Evolutionary conservation across 441 rosid species (phyloP).

Genomic region (Breynia disticha): DNA sequence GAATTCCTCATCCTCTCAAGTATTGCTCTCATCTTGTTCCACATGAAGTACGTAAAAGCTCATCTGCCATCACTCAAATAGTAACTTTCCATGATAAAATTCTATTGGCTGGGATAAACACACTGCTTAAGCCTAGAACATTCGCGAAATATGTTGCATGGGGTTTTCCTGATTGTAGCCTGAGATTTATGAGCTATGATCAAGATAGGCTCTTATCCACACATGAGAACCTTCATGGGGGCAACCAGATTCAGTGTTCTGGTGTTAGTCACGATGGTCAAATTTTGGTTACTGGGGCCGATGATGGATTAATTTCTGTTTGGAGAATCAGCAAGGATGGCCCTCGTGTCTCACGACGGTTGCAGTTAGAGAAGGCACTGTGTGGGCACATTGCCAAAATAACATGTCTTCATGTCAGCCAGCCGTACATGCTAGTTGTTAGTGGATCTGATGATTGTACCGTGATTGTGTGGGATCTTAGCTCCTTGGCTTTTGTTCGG

Average conservation of each 20-base stretch:
- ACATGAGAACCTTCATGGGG: conserved; percentile 97
- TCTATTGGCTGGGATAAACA: conserved; percentile 65
- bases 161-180: conserved; percentile 98
- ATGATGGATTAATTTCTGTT: conserved; percentile 79
- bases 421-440: conserved; percentile 91
- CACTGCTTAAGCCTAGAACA: conserved; percentile 83
- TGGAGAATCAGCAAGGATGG: conserved; percentile 82
- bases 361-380: conserved; percentile 73
- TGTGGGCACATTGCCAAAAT: conserved; percentile 79
- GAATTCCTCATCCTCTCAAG: conserved; percentile 78
- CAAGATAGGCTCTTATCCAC: conserved; percentile 90
- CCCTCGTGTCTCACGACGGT: conserved; percentile 42
- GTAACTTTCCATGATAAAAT: conserved; percentile 72
- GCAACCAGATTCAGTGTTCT: conserved; percentile 84
- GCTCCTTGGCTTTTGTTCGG: conserved; percentile 75
- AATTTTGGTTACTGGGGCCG: conserved; percentile 87
- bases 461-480: conserved; percentile 94
- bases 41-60: conserved; percentile 70
- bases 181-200: conserved; percentile 97
- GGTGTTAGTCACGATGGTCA: conserved; percentile 95
- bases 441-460: conserved; percentile 97
- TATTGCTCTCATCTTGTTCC: conserved; percentile 74
- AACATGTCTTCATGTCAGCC: conserved; percentile 90
- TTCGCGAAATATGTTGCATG: conserved; percentile 80
- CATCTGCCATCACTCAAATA: conserved; percentile 76